Evolutionary conservation across 306 rosid species (phyloP), one percentile per base, ranked within the genome.

Genomic region (Inga oerstediana): DNA sequence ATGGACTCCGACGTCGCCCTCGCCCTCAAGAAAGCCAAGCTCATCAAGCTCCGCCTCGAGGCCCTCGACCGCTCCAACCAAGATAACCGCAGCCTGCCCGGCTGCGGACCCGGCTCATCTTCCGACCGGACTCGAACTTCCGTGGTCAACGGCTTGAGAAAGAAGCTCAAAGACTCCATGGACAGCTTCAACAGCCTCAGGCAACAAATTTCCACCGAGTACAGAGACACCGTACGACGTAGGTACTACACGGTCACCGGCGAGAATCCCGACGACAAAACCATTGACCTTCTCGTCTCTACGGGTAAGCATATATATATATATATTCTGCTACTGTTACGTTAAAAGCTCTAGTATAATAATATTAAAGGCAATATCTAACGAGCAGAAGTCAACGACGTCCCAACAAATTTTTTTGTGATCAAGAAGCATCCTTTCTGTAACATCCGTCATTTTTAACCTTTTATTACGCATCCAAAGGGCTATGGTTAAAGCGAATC

Each of bases 201-300:
- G 44, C 91, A 88, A 70, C 87, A 88, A 83, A 94, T 94, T 89
- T 94, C 98, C 3, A 77, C 93, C 8, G 98, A 94, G 85, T 92
- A 94, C 39, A 82, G 91, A 22, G 94, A 92, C 72, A 94, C 98
- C 77, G 97, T 94, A 2, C 97, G 91, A 72, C 92, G 97, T 10
- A 84, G 98, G n/a, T 92, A 90, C 79, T 94, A 73, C 88, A 94
- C 97, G 24, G 98, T 94, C 83, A 92, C 97, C 15, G 98, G 98
- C 15, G 95, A 94, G 83, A 94, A 91, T 84, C 97, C 98, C 37
- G 95, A 94, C 71, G 98, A 92, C 59, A 94, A 92, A 44, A 94
- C 97, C 61, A 41, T 92, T 48, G 98, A 94, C 77, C 88, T 89
- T 8, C 89, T 94, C 58, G 92, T 94, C 71, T 92, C 98, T 71